Conservation (phyloP, 2,329 filamentous ascomycete genomes). For the Ascochyta viciae-villosae region DNA sequence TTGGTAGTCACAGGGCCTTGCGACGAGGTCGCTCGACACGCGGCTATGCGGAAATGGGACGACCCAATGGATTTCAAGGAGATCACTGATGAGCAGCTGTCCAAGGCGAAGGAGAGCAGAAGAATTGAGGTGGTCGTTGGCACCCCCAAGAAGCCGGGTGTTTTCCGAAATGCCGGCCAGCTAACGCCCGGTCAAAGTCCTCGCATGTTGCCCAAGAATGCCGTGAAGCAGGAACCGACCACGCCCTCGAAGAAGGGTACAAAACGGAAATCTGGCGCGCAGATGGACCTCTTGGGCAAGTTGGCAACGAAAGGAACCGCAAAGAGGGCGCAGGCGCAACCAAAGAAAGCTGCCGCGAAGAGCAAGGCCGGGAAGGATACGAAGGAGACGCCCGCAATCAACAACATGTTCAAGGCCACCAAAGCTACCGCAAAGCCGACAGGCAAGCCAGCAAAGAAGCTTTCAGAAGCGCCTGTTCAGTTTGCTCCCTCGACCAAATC, state of each 20-base stretch:
- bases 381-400: constrained; percentile 35
- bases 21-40: constrained; percentile 82
- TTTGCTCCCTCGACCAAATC: not conserved
- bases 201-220: constrained; percentile 34
- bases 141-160: constrained; percentile 40
- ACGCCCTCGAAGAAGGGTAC: constrained; percentile 44
- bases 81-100: constrained; percentile 45
- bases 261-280: constrained; percentile 40
- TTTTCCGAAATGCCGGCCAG: constrained; percentile 42
- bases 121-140: constrained; percentile 44
- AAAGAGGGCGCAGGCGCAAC: constrained; percentile 33
- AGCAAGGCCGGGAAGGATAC: constrained; percentile 35
- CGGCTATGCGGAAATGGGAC: constrained; percentile 66
- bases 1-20: constrained; percentile 85
- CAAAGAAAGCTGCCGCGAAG: constrained; percentile 42
- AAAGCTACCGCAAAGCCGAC: constrained; percentile 31
- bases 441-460: constrained; percentile 21
- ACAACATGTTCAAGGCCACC: constrained; percentile 38
- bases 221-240: constrained; percentile 32
- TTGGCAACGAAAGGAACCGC: constrained; percentile 29
- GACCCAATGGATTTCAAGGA: constrained; percentile 51
- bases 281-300: constrained; percentile 32
- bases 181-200: constrained; percentile 47
- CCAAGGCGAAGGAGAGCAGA: constrained; percentile 39
- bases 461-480: constrained; percentile 1